These are phyloP conservation scores for Cadophora sp. DNA, from an alignment of 2,329 filamentous ascomycete genomes.

Conservation along the genomic window DNA sequence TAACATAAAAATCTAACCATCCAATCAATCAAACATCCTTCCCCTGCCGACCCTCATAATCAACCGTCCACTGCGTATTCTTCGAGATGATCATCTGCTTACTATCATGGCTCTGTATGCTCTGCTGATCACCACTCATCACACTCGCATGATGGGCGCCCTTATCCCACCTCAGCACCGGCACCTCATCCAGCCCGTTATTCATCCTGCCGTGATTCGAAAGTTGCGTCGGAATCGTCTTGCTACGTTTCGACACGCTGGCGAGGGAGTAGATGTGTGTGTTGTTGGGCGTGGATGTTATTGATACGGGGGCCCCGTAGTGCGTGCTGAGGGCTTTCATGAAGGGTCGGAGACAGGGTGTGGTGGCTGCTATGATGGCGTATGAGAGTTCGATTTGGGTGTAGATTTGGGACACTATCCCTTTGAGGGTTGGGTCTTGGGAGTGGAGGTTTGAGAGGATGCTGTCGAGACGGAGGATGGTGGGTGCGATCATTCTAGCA, in stretches of 20 bases:
- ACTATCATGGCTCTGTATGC: conserved; percentile 29
- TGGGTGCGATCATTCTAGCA: conserved; percentile 10
- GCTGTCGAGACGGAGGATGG: conserved; percentile 48
- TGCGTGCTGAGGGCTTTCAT: conserved; percentile 43
- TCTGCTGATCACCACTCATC: background rate
- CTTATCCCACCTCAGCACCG: conserved; percentile 18
- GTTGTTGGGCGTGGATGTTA: conserved; percentile 5
- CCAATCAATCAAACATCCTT: background rate
- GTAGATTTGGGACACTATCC: conserved; percentile 46
- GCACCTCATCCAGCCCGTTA: background rate
- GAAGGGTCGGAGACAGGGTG: conserved; percentile 54
- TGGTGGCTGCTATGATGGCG: conserved; percentile 50
- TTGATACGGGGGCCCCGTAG: conserved; percentile 21
- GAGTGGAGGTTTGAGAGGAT: conserved; percentile 42
- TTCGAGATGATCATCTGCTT: conserved; percentile 34
- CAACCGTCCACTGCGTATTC: conserved; percentile 27
- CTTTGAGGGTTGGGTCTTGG: conserved; percentile 48
- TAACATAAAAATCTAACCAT: too few relatives aligned
- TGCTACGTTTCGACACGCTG: background rate
- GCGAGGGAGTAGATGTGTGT: background rate
- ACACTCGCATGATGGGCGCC: conserved; percentile 16
- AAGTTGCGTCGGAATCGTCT: background rate
- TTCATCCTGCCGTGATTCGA: background rate
- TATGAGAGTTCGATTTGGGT: conserved; percentile 52
- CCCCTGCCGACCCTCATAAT: conserved; percentile 7